Conservation (phyloP, 805 yeast genomes). For the Clavispora fructus region DNA sequence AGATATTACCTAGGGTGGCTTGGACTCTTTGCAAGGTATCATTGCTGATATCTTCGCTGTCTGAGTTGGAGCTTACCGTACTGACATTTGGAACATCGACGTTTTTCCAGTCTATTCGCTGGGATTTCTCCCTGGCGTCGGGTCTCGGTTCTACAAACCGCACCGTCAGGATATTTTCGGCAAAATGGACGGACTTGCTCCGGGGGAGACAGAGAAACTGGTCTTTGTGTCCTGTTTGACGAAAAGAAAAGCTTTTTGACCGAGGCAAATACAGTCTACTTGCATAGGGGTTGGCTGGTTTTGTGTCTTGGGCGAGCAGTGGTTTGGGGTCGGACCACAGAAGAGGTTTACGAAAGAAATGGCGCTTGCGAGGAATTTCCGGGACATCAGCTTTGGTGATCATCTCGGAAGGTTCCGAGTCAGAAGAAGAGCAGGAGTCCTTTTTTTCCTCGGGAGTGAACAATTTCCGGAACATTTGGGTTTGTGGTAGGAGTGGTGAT, state of each 20-base stretch:
- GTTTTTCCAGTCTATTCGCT: neutral
- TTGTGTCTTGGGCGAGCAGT: neutral
- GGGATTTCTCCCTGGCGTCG: neutral
- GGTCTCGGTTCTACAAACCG: neutral
- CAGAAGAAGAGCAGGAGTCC: neutral
- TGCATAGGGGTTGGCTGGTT: neutral
- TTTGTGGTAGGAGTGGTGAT: neutral
- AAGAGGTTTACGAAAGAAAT: neutral
- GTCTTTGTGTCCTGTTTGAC: neutral
- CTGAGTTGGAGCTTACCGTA: neutral
- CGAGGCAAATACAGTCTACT: neutral
- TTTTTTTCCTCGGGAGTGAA: neutral
- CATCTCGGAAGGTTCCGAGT: neutral
- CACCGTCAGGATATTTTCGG: constrained; percentile 5
- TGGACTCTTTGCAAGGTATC: neutral
- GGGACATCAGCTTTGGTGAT: neutral
- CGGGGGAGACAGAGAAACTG: constrained; percentile 4
- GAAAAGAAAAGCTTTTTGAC: neutral
- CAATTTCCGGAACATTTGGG: neutral
- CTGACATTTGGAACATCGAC: neutral
- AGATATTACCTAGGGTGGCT: neutral
- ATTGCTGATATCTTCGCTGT: neutral
- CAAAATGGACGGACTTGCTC: constrained; percentile 15
- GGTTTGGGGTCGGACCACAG: neutral
- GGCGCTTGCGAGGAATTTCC: neutral